phyloP scores from a whole-genome alignment of 2,329 filamentous ascomycete genomes.

The Diaporthe eres region DNA sequence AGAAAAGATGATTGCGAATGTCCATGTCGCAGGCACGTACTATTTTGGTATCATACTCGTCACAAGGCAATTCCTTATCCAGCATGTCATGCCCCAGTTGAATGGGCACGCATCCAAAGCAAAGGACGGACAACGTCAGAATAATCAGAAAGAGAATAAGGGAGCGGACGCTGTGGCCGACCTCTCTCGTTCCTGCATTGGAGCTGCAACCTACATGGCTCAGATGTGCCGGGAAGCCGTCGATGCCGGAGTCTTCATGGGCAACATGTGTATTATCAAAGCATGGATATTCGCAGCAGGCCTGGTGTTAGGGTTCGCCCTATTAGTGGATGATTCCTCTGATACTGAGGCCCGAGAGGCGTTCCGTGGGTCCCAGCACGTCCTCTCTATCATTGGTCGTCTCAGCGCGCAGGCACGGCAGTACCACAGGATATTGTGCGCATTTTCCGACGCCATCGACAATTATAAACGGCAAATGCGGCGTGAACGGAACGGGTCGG shows the following conservation, averaged over 20 bases:
- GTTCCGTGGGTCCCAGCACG: slow-evolving; percentile 37
- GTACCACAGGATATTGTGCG: slow-evolving; percentile 42
- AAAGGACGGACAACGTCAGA: slow-evolving; percentile 3
- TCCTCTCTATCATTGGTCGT: slow-evolving; percentile 21
- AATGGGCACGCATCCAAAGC: slow-evolving; percentile 6
- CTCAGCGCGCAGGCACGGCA: slow-evolving; percentile 44
- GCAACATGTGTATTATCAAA: slow-evolving; percentile 43
- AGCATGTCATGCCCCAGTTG: slow-evolving; percentile 39
- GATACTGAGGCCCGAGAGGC: slow-evolving; percentile 41
- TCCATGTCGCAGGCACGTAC: slow-evolving; percentile 44
- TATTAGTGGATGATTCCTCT: slow-evolving; percentile 41
- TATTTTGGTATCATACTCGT: slow-evolving; percentile 45
- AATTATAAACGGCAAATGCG: slow-evolving; percentile 32
- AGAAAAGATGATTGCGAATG: slow-evolving; percentile 41
- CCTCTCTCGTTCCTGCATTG: slow-evolving; percentile 44
- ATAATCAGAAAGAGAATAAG: not conserved
- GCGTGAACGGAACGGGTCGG: not conserved
- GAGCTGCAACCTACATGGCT: slow-evolving; percentile 43
- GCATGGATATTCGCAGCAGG: slow-evolving; percentile 41
- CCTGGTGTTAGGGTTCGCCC: slow-evolving; percentile 40
- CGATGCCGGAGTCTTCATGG: slow-evolving; percentile 40
- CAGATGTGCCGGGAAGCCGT: slow-evolving; percentile 43
- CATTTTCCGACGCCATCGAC: slow-evolving; percentile 43
- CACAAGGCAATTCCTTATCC: slow-evolving; percentile 43
- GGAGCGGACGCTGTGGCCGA: slow-evolving; percentile 24